Base-by-base conservation (phyloP, 306 rosid species). In the Macrotyloma uniflorum region DNA sequence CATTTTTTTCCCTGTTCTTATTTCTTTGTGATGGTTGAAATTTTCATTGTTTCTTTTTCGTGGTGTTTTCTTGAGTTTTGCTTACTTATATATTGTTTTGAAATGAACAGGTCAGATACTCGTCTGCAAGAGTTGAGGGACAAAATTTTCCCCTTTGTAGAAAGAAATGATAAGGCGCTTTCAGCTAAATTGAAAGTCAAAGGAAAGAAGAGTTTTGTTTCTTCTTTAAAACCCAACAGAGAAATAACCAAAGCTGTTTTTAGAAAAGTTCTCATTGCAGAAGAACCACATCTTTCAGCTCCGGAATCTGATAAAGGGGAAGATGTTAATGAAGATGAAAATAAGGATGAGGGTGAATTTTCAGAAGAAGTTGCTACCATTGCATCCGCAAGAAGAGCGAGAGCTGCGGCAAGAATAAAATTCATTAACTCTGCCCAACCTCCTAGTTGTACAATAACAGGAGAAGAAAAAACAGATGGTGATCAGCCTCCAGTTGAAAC, bases 81-180 rank as follows among this genome's bases (percentile, higher is more conserved):
- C 36, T 43, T 6, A 77, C 4, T 69, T 28, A 8, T 16, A 20
- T 42, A 8, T 15, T 53, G 38, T 74, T 36, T 76, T 71, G 30
- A 28, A 57, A 69, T 82, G 19, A 67, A 33, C 90, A 92, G 97
- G 86, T 0, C 76, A 1, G 97, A 92, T 73, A 64, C 67, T 38
- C 46, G 2, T 62, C 59, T 75, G 42, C 86, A 83, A 81, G 75
- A 26, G 36, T 32, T 92, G 76, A 84, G 82, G 68, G 77, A 50
- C 12, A 88, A 68, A 64, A 8, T 92, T 67, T 59, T 90, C 70
- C 82, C 85, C 8, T 0, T 6, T 36, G 62, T 61, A 72, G 82
- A 16, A 12, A 51, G 65, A 65, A 72, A 6, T 42, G 35, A 12
- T 0, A 16, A 66, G 63, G 64, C 38, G 30, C 33, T 75, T 79